phyloP scores from a whole-genome alignment of 352 stramenopile genomes.

The Saprolegnia diclina region DNA sequence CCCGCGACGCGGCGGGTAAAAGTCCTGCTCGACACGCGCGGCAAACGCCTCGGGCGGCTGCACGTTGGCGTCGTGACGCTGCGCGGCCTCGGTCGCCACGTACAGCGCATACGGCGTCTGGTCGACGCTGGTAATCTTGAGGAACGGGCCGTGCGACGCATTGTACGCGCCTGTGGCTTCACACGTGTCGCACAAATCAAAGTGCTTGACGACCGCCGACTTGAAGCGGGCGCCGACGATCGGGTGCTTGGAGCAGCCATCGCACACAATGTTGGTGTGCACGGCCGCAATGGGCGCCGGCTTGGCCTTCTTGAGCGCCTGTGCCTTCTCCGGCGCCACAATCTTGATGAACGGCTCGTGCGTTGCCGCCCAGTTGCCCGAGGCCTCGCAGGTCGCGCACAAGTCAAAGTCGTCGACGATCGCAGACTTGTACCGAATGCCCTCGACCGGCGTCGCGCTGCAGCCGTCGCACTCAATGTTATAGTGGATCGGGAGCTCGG shows the following conservation, averaged over 20 bases:
- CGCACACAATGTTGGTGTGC: slow-evolving; percentile 50
- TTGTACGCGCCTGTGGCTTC: slow-evolving; percentile 42
- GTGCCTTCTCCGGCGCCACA: slow-evolving; percentile 45
- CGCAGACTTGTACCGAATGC: slow-evolving; percentile 76
- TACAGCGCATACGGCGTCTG: slow-evolving; percentile 28
- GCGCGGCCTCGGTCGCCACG: slow-evolving; percentile 32
- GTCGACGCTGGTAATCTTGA: slow-evolving; percentile 37
- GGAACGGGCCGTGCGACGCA: slow-evolving; percentile 49
- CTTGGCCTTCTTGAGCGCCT: slow-evolving; percentile 32
- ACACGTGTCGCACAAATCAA: slow-evolving; percentile 63
- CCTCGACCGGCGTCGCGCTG: slow-evolving; percentile 46
- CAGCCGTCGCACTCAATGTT: slow-evolving; percentile 38
- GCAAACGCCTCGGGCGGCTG: not conserved
- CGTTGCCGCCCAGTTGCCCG: slow-evolving; percentile 36
- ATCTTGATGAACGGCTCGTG: slow-evolving; percentile 79
- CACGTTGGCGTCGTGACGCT: slow-evolving; percentile 32
- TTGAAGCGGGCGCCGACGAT: slow-evolving; percentile 65
- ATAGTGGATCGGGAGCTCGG: slow-evolving; percentile 27
- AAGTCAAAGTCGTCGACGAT: slow-evolving; percentile 70
- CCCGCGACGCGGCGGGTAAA: not conserved
- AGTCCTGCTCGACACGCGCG: not conserved
- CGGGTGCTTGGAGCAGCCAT: slow-evolving; percentile 54
- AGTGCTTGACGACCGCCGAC: slow-evolving; percentile 49
- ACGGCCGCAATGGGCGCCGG: slow-evolving; percentile 29
- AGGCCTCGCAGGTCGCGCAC: slow-evolving; percentile 60